Conservation (phyloP, 345 rosid species). For the Luvunga scandens region DNA sequence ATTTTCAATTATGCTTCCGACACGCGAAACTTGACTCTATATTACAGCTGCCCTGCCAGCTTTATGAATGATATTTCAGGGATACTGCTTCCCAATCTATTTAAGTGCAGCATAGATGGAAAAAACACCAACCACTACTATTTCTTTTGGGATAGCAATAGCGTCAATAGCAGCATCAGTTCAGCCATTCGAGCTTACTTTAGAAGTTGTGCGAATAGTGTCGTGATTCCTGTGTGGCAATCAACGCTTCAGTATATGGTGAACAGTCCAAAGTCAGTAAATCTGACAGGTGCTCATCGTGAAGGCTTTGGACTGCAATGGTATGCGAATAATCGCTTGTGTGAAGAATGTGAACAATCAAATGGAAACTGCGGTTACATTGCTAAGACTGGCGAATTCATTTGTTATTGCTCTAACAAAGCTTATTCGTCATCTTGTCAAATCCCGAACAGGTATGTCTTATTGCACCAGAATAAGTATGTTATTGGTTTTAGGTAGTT, state of each 20-base stretch:
- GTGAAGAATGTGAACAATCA: neutral
- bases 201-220: neutral
- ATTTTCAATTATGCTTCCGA: neutral
- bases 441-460: neutral
- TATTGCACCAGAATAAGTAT: neutral
- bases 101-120: neutral
- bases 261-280: neutral
- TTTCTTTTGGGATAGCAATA: neutral
- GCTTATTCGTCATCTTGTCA: neutral
- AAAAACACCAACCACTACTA: neutral
- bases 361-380: slow-evolving; percentile 21
- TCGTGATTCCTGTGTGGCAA: neutral
- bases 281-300: neutral
- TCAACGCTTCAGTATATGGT: neutral
- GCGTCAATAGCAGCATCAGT: neutral
- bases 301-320: slow-evolving; percentile 24
- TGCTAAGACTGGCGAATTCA: neutral
- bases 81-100: neutral
- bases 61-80: neutral
- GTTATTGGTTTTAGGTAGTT: too few relatives aligned
- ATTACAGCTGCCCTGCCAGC: neutral
- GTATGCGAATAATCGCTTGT: neutral
- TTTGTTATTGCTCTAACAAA: slow-evolving; percentile 17
- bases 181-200: neutral
- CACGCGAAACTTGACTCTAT: neutral